Evolutionary conservation across 345 rosid genomes (phyloP), one percentile per base, ranked within the genome.

Genomic region (Acer campestre): DNA sequence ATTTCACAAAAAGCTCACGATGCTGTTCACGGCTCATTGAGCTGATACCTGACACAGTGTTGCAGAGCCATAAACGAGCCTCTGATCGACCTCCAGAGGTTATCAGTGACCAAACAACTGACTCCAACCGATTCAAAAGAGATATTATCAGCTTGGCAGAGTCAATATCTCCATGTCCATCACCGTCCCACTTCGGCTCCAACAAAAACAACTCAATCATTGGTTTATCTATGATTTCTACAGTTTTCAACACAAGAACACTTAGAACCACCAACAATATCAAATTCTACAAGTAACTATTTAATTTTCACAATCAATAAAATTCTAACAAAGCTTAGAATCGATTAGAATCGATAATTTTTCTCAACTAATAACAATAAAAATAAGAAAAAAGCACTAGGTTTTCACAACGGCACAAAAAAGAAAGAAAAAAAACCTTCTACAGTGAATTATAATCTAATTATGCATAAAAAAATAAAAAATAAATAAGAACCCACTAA

Each of bases 41-140:
- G 18, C 75, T 82, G 4, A 88, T 51, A 55, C 71, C 75, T 0
- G 94, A 86, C 22, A 95, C 66, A 1, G 94, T 80, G 49, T 85
- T 85, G 84, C 90, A 88, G 25, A 95, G 93, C 98, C 98, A 95
- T n/a, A 90, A 74, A 9, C 89, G 92, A 81, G 99, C 91, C 85
- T 92, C 99, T 16, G 97, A 90, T 70, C 92, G 85, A 59, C 92
- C 92, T 40, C 88, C 94, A 27, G 80, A 76, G 10, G 85, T 79
- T 44, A 87, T 86, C 77, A 91, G 31, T 4, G 94, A 85, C 88
- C 93, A 87, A 73, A 95, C 67, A 65, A 84, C 86, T 12, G 92
- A 84, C 48, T 84, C 87, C 64, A 95, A 76, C 65, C 84, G 71
- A 61, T 84, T 83, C 75, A 93, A 82, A 76, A 82, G 90, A 51